Evolutionary conservation across 768 basidiomycete species (phyloP).

Genomic region (Vishniacozyma victoriae): DNA sequence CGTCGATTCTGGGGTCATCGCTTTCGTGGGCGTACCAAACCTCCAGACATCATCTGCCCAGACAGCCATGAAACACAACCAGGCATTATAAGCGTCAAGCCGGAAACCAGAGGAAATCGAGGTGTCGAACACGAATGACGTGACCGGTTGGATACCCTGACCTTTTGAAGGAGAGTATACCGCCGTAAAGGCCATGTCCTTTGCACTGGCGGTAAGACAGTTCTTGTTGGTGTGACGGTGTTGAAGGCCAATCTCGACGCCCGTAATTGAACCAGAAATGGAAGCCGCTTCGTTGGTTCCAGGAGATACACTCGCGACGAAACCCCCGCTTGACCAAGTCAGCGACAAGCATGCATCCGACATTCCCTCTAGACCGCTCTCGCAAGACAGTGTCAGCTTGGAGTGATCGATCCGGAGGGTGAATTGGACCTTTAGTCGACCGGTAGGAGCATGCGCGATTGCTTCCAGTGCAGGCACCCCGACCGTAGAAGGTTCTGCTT

Average conservation of each 20-base stretch:
- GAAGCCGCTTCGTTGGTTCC: conserved; percentile 57
- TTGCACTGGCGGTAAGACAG: conserved; percentile 61
- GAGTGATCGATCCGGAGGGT: conserved; percentile 90
- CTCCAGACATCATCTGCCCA: conserved; percentile 33
- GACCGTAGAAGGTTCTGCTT: background rate
- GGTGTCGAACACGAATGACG: conserved; percentile 77
- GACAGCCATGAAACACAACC: conserved; percentile 63
- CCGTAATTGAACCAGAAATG: conserved; percentile 73
- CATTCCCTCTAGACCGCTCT: no score
- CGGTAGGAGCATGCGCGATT: conserved; percentile 43
- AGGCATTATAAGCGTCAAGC: conserved; percentile 82
- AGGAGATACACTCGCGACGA: conserved; percentile 70
- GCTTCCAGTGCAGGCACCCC: conserved; percentile 2
- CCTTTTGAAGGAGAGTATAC: conserved; percentile 55
- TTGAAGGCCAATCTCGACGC: no score
- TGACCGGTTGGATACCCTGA: conserved; percentile 49
- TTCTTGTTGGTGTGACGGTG: no score
- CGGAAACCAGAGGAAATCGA: conserved; percentile 72
- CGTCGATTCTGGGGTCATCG: conserved; percentile 14
- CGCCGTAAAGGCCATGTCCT: conserved; percentile 70
- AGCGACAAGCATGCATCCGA: conserved; percentile 85
- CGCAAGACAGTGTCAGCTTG: conserved; percentile 74
- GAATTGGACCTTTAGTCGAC: conserved; percentile 65
- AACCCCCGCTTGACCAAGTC: conserved; percentile 92
- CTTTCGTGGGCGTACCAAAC: conserved; percentile 33